Conservation (phyloP, 2,329 filamentous ascomycete genomes). For the Pyrenophora tritici-repentis region DNA sequence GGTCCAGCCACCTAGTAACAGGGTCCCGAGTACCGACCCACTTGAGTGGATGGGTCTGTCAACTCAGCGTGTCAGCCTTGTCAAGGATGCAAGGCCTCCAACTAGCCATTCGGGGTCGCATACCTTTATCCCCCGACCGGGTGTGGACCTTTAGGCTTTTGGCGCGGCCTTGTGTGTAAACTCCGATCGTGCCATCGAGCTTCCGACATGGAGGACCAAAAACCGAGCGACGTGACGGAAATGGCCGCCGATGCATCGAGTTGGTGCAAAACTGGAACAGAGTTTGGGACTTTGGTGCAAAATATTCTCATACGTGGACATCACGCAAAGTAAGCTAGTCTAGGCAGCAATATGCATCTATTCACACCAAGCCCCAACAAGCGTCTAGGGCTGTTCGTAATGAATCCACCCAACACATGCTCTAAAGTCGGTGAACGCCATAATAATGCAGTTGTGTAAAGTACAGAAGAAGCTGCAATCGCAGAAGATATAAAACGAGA, state of each 20-base stretch:
- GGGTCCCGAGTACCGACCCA: constrained; percentile 3
- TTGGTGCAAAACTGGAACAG: not conserved
- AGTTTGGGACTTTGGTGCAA: not conserved
- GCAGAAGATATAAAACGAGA: constrained; percentile 4
- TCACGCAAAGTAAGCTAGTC: constrained; percentile 26
- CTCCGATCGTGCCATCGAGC: constrained; percentile 11
- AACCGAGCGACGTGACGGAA: not conserved
- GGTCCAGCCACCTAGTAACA: constrained; percentile 6
- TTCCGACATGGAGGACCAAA: not conserved
- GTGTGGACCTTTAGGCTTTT: constrained; percentile 25
- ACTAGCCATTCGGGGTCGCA: constrained; percentile 40
- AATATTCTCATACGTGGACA: constrained; percentile 1
- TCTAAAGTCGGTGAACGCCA: constrained; percentile 24
- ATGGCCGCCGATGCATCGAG: not conserved
- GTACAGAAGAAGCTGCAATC: constrained; percentile 8
- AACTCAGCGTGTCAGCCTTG: constrained; percentile 48
- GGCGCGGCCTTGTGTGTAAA: constrained; percentile 23
- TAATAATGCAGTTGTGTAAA: constrained; percentile 20
- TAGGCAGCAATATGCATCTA: constrained; percentile 32
- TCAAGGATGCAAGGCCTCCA: constrained; percentile 38
- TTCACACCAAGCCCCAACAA: constrained; percentile 29
- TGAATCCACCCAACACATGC: constrained; percentile 17
- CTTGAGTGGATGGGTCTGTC: constrained; percentile 16
- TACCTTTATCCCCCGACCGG: constrained; percentile 19
- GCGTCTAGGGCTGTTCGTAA: constrained; percentile 15